These are phyloP conservation scores for Fusarium sororula DNA, from an alignment of 2,329 filamentous ascomycete species.

Conservation along the genomic window DNA sequence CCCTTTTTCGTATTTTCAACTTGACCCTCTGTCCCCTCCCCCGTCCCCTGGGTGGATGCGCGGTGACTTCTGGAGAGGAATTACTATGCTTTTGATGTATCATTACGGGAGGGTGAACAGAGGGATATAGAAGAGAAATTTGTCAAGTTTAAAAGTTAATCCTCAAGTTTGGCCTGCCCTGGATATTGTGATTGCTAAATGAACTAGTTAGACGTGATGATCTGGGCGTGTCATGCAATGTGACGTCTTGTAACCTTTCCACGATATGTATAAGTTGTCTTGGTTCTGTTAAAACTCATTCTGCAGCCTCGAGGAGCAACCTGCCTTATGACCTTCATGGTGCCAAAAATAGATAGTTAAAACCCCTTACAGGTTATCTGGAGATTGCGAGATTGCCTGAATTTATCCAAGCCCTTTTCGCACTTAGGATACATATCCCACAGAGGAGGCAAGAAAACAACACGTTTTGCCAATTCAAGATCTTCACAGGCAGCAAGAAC, in stretches of 20 bases:
- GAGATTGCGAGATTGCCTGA: not conserved
- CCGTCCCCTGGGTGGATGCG: slow-evolving; percentile 10
- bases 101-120: slow-evolving; percentile 18
- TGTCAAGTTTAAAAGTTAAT: slow-evolving; percentile 38
- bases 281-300: not conserved
- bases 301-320: not conserved
- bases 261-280: not conserved
- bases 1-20: slow-evolving; percentile 40
- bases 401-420: not conserved
- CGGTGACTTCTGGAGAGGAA: slow-evolving; percentile 15
- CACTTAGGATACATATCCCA: not conserved
- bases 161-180: slow-evolving; percentile 4
- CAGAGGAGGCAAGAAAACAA: not conserved
- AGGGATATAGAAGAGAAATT: slow-evolving; percentile 33
- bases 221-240: not conserved
- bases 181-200: slow-evolving; percentile 5
- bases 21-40: slow-evolving; percentile 30
- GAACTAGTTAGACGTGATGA: not conserved
- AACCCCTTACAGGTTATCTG: not conserved
- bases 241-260: not conserved
- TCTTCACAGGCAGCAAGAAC: not conserved
- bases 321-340: too few relatives aligned
- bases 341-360: too few relatives aligned
- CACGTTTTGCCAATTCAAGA: not conserved
- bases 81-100: slow-evolving; percentile 19